These are phyloP conservation scores for Hyaloscypha bicolor DNA, from an alignment of 495 filamentous ascomycete genomes.

Conservation along the genomic window DNA sequence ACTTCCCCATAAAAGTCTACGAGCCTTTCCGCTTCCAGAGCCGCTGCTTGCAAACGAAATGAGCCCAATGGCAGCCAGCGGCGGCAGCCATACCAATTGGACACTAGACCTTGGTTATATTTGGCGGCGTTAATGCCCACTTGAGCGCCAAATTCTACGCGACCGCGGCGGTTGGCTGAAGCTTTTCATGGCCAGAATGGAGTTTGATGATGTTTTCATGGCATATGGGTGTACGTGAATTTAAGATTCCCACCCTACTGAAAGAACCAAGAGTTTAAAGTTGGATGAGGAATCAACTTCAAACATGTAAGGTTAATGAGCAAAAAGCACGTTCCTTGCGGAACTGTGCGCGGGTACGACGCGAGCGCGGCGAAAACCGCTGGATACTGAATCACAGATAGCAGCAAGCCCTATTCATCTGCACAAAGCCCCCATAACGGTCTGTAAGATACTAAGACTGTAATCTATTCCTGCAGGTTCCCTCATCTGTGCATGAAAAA, in stretches of 20 bases:
- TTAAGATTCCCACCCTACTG: not conserved
- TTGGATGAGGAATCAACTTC: not conserved
- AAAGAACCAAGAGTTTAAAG: not conserved
- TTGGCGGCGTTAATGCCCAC: not conserved
- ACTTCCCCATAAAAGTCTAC: not conserved
- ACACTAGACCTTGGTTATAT: not conserved
- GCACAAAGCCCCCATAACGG: not conserved
- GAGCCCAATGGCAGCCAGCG: not conserved
- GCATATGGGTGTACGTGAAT: not conserved
- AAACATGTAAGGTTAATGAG: not conserved
- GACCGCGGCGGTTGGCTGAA: not conserved
- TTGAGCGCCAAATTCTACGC: constrained; percentile 10
- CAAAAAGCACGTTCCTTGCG: too few species aligned
- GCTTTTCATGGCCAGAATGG: not conserved
- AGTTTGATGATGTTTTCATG: not conserved
- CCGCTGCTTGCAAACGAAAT: constrained; percentile 9
- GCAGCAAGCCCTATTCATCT: not conserved
- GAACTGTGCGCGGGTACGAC: not conserved
- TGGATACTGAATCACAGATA: not conserved
- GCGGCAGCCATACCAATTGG: constrained; percentile 20
- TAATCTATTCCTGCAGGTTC: not conserved
- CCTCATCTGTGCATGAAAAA: not conserved
- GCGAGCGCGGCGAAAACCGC: not conserved
- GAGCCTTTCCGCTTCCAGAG: constrained; percentile 3
- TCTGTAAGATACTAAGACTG: not conserved